These are phyloP conservation scores for Nicotiana tomentosiformis DNA, from an alignment of 257 asterid genomes.

Conservation along the genomic window DNA sequence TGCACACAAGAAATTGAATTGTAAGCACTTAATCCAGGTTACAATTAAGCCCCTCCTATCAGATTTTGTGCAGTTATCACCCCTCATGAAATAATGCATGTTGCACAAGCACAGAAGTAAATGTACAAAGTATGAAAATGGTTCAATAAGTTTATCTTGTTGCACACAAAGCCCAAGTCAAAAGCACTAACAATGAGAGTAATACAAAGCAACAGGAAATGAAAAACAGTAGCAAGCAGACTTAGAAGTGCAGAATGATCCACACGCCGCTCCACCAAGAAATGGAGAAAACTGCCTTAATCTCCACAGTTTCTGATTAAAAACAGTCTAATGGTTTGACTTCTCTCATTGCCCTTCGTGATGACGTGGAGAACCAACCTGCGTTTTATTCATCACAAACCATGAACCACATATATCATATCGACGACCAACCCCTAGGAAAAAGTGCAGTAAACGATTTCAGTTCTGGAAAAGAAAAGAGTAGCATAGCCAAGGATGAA, in stretches of 20 bases:
- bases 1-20: not conserved
- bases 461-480: constrained; percentile 19
- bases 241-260: not conserved
- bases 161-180: not conserved
- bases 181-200: not conserved
- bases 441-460: constrained; percentile 9
- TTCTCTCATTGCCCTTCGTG: not conserved
- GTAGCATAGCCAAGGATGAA: constrained; percentile 84
- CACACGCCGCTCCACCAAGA: not conserved
- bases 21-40: not conserved
- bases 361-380: not conserved
- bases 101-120: not conserved
- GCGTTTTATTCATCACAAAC: not conserved
- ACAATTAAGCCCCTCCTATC: not conserved
- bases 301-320: not conserved
- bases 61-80: not conserved
- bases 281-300: not conserved
- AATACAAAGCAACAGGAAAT: not conserved
- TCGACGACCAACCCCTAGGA: not conserved
- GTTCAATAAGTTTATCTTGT: not conserved
- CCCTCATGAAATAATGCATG: not conserved
- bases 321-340: not conserved
- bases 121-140: not conserved
- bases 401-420: not conserved
- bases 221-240: not conserved